Evolutionary conservation across 441 rosid genomes (phyloP).

Genomic region (Pelargonium cotyledonis): DNA sequence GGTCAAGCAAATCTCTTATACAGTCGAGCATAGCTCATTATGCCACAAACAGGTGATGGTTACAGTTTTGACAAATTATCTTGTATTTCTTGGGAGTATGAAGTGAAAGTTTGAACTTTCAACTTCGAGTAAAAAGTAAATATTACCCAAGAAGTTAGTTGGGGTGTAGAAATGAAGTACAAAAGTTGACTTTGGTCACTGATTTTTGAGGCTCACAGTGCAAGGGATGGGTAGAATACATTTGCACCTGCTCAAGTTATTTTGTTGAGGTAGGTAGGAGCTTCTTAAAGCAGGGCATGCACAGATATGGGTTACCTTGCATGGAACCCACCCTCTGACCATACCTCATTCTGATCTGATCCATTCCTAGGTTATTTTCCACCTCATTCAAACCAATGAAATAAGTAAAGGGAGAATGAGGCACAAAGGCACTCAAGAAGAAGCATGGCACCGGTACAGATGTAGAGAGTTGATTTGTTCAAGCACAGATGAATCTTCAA

Average conservation of each 20-base stretch:
- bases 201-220: background rate
- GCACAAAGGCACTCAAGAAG: background rate
- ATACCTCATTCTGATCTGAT: no score
- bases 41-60: background rate
- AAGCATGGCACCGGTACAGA: background rate
- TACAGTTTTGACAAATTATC: background rate
- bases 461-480: background rate
- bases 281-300: background rate
- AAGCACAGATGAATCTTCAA: background rate
- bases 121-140: background rate
- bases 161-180: background rate
- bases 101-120: conserved; percentile 1
- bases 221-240: background rate
- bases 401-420: background rate
- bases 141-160: background rate
- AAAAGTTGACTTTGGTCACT: background rate
- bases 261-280: background rate
- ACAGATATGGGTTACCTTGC: background rate
- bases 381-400: background rate
- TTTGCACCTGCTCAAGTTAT: background rate
- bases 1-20: background rate
- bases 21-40: background rate
- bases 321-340: background rate
- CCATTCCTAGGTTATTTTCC: no score
- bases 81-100: background rate